Evolutionary conservation across 2,329 filamentous ascomycete genomes (phyloP).

Genomic region (Fusarium sterilihyphosum): DNA sequence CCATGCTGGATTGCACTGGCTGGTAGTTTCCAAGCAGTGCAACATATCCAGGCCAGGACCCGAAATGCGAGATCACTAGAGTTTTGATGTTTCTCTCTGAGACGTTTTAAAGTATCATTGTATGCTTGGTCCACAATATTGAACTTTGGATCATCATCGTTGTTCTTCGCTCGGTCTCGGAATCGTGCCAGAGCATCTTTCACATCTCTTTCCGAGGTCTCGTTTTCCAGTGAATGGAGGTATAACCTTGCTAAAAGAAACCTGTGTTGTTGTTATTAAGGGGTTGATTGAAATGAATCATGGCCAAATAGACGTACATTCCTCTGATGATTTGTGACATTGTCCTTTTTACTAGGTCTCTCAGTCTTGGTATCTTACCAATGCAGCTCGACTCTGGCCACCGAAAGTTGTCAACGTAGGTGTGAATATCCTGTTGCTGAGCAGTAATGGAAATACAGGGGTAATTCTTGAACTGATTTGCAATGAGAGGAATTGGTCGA

Average conservation of each 20-base stretch:
- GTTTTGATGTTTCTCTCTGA: not conserved
- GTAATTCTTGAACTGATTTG: fast-evolving
- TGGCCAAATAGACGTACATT: fast-evolving
- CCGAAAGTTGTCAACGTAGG: not conserved
- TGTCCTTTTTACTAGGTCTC: fast-evolving
- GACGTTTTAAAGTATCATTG: fast-evolving
- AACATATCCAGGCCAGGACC: not conserved
- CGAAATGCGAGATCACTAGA: not conserved
- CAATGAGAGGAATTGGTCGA: not conserved
- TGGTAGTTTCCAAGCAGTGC: fast-evolving
- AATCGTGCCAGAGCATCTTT: fast-evolving
- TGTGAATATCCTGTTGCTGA: not conserved
- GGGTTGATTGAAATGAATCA: fast-evolving
- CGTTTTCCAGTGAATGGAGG: fast-evolving
- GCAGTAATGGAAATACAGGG: fast-evolving
- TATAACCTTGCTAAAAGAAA: not conserved
- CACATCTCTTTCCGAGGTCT: fast-evolving
- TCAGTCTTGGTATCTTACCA: fast-evolving
- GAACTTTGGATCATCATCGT: fast-evolving
- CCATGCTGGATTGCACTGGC: fast-evolving
- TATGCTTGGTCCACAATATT: not conserved
- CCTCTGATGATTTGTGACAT: fast-evolving
- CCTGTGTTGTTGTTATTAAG: fast-evolving
- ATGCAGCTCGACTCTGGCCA: not conserved
- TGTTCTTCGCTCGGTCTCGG: not conserved